phyloP scores from a whole-genome alignment of 208 protist genomes.

The Zelonia costaricensis region DNA sequence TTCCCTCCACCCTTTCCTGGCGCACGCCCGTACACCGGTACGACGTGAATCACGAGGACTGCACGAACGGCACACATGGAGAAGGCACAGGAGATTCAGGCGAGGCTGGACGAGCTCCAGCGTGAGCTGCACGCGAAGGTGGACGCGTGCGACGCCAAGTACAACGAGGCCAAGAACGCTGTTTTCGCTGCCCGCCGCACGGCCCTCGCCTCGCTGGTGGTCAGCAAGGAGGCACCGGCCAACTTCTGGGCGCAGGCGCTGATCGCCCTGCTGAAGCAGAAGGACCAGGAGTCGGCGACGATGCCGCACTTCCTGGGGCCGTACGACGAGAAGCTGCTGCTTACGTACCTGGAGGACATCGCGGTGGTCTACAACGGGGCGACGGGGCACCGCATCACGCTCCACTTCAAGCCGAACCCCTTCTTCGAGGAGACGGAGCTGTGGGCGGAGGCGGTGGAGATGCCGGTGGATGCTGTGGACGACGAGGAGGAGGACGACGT shows the following conservation, averaged over 20 bases:
- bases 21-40: too few relatives aligned
- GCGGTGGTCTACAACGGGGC: slow-evolving; percentile 37
- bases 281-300: slow-evolving; percentile 33
- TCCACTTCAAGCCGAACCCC: slow-evolving; percentile 62
- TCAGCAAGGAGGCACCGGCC: slow-evolving; percentile 34
- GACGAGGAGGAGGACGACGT: slow-evolving; percentile 26
- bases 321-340: slow-evolving; percentile 67
- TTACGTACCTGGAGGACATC: slow-evolving; percentile 55
- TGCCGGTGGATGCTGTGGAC: slow-evolving; percentile 10
- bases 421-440: slow-evolving; percentile 82
- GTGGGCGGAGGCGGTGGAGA: slow-evolving; percentile 49
- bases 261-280: slow-evolving; percentile 31
- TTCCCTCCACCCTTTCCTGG: too few relatives aligned
- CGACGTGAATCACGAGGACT: too few relatives aligned
- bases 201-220: slow-evolving; percentile 41
- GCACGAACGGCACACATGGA: slow-evolving; percentile 14
- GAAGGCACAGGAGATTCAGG: slow-evolving; percentile 46
- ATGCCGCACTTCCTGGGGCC: slow-evolving; percentile 60
- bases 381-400: slow-evolving; percentile 40
- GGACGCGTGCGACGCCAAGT: slow-evolving; percentile 28
- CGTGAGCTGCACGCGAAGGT: slow-evolving; percentile 56
- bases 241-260: slow-evolving; percentile 79
- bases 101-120: slow-evolving; percentile 60
- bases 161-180: slow-evolving; percentile 46
- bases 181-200: slow-evolving; percentile 44